Evolutionary conservation across 495 filamentous ascomycete species (phyloP).

Genomic region (Aspergillus sparsus): DNA sequence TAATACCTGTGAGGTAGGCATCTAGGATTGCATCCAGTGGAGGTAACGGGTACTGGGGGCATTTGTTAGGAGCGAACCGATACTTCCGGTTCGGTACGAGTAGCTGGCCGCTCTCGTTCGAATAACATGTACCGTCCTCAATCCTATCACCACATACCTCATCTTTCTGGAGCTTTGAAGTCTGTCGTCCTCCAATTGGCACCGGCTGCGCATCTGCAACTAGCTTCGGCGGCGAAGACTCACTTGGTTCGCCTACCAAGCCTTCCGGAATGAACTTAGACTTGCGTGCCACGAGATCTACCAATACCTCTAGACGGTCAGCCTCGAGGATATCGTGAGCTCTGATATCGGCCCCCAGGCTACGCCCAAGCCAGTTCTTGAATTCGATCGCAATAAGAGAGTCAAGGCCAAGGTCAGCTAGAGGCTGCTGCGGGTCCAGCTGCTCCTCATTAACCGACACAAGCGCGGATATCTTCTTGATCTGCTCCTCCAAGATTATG

Average conservation of each 20-base stretch:
- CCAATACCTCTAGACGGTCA: background rate
- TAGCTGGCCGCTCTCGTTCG: background rate
- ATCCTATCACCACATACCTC: background rate
- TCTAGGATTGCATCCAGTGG: background rate
- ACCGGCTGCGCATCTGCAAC: background rate
- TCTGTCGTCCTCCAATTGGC: constrained; percentile 8
- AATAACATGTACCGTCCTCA: background rate
- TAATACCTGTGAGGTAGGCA: background rate
- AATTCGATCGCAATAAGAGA: constrained; percentile 46
- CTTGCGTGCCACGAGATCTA: background rate
- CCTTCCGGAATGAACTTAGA: background rate
- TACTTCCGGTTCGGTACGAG: background rate
- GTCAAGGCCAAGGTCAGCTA: constrained; percentile 41
- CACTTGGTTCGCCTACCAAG: background rate
- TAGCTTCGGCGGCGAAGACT: background rate
- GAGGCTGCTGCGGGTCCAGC: constrained; percentile 10
- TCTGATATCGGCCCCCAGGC: constrained; percentile 29
- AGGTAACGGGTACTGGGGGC: background rate
- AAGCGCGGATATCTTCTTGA: constrained; percentile 1
- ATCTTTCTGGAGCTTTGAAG: background rate
- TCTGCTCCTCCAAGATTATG: constrained; percentile 5
- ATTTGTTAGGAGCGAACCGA: background rate
- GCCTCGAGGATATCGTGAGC: background rate
- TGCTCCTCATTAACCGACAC: background rate
- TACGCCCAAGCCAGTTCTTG: constrained; percentile 37